phyloP scores from a whole-genome alignment of 805 yeast genomes.

The Saturnispora silvae region DNA sequence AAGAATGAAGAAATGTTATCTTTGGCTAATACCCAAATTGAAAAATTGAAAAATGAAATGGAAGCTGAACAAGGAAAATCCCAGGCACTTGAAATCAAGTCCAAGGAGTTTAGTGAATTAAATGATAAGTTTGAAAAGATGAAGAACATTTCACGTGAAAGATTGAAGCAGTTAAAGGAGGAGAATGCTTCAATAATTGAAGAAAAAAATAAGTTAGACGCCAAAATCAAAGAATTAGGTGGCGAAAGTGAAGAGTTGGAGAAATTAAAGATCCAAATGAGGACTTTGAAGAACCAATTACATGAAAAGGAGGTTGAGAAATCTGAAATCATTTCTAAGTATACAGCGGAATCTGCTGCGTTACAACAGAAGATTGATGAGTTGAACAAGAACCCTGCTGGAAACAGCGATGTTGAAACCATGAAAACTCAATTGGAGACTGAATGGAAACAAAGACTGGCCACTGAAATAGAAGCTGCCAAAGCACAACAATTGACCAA shows the following conservation, averaged over 20 bases:
- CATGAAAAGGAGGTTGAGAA: constrained; percentile 11
- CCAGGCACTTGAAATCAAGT: constrained; percentile 14
- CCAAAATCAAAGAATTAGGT: constrained; percentile 15
- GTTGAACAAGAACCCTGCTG: constrained; percentile 1
- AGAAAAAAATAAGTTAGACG: constrained; percentile 11
- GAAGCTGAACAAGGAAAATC: constrained; percentile 27
- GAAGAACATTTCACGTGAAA: constrained; percentile 24
- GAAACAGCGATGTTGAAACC: constrained; percentile 11
- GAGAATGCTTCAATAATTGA: constrained; percentile 15
- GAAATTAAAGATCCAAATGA: constrained; percentile 15
- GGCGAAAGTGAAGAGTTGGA: constrained; percentile 15
- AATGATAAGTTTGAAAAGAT: constrained; percentile 21
- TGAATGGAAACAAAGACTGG: constrained; percentile 22
- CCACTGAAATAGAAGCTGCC: constrained; percentile 22
- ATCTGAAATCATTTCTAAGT: not conserved
- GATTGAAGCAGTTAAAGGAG: constrained; percentile 20
- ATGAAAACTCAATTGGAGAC: constrained; percentile 19
- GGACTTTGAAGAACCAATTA: constrained; percentile 10
- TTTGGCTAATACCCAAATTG: constrained; percentile 41
- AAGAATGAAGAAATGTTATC: constrained; percentile 41
- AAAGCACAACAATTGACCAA: constrained; percentile 30
- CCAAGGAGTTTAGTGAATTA: constrained; percentile 13
- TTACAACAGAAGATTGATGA: constrained; percentile 3
- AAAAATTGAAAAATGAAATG: constrained; percentile 43
- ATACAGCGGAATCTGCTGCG: constrained; percentile 1